Base-by-base conservation (phyloP, 2,329 filamentous ascomycete genomes). In the Neospermospora avenae region DNA sequence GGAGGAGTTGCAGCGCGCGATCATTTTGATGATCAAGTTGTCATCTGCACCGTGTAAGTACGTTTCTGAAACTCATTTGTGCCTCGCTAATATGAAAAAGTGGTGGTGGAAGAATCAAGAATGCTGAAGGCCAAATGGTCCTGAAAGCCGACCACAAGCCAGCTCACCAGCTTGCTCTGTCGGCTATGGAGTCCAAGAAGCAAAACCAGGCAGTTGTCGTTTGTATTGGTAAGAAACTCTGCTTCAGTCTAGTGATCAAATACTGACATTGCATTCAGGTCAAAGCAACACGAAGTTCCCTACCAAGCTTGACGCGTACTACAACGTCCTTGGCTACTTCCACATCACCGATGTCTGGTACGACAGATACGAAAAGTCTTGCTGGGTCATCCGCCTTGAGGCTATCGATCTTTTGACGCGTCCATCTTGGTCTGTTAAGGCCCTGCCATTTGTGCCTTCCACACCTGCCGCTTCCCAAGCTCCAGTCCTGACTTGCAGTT, bases 251-350 rank as follows among this genome's bases (percentile, higher is more conserved):
- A 31, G 13, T 55, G 18, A 48, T 14, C 25, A 18, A 11, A 20
- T 7, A 35, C 28, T 34, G 24, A 28, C 14, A 6, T 55, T 18
- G 7, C 3, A 49, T 4, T 13, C 69, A 80, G 85, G 87, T 1
- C 71, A 79, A 16, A 71, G 79, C 56, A 83, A 85, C 63, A 69
- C 71, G 3, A 70, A 78, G 22, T 76, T 81, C 18, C 76, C 78
- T 0, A 78, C 77, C 1, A 74, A 77, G 25, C 75, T 86, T 7
- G 81, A 82, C 0, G 78, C 86, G 59, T 75, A 79, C 0, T 91
- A 86, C 67, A 85, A 81, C 58, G 84, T 91, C 0, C 76, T 92
- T 44, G 87, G 79, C n/a, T 85, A 80, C 71, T 92, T 90, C 70
- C 83, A 85, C 52, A 76, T 89, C 13, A 88, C 86, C 0, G 77